phyloP scores from a whole-genome alignment of 495 filamentous ascomycete genomes.

The Friedmanniomyces endolithicus region DNA sequence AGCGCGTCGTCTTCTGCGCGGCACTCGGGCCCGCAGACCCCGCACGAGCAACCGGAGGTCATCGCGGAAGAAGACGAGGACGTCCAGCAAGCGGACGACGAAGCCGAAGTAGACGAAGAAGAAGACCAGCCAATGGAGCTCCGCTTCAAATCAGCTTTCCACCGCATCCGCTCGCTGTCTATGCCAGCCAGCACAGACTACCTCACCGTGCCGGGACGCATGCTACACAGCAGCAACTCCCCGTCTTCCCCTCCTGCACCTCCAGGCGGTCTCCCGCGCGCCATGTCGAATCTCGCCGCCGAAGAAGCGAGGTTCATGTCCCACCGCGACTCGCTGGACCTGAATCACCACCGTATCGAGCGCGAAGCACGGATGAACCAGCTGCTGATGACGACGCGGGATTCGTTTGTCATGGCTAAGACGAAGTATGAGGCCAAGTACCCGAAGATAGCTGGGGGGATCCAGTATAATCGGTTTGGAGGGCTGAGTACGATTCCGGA shows the following conservation, averaged over 20 bases:
- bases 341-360: constrained; percentile 1
- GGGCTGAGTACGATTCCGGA: constrained; percentile 4
- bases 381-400: constrained; percentile 2
- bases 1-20: not conserved
- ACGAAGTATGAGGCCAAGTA: constrained; percentile 4
- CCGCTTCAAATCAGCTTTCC: not conserved
- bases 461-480: constrained; percentile 6
- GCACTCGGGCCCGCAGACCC: constrained; percentile 3
- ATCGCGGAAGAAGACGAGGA: not conserved
- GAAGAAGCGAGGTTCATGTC: constrained; percentile 6
- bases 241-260: not conserved
- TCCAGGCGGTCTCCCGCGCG: not conserved
- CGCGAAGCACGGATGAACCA: constrained; percentile 6
- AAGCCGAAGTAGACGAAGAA: not conserved
- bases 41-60: not conserved
- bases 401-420: constrained; percentile 8
- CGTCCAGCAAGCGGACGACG: not conserved
- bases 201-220: not conserved
- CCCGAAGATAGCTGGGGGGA: not conserved
- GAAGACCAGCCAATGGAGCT: constrained; percentile 5
- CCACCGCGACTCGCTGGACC: constrained; percentile 12
- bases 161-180: not conserved
- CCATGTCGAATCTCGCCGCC: constrained; percentile 7
- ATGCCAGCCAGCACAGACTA: not conserved
- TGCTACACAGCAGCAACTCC: not conserved